A percentile compares a stretch with the other conserved stretches of the same genome.
phyloP scores from a whole-genome alignment of 768 basidiomycete species.

The Suillus placidus region DNA sequence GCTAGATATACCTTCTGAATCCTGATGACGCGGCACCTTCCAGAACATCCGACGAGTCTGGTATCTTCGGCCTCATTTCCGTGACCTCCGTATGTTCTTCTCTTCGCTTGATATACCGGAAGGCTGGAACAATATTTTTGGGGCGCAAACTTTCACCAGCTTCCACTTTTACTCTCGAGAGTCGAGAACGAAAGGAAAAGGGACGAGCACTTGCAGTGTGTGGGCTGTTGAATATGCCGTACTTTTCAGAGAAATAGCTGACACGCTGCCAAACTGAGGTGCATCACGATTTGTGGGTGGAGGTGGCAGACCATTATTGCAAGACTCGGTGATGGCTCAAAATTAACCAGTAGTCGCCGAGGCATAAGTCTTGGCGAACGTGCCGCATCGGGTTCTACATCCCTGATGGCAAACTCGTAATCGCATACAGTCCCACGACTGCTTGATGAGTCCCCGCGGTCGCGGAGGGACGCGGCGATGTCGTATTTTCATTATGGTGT shows the following conservation, averaged over 20 bases:
- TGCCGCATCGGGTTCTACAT: not conserved
- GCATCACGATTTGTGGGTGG: not conserved
- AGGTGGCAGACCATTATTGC: not conserved
- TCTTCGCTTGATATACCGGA: not conserved
- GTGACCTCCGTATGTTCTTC: not conserved
- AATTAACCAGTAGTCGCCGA: not conserved
- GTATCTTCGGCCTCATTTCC: slow-evolving; percentile 1
- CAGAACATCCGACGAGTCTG: not conserved
- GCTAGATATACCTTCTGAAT: not conserved
- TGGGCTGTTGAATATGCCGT: not conserved
- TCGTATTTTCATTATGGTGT: not conserved
- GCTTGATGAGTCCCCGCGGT: not conserved
- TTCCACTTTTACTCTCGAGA: not conserved
- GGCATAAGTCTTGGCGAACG: not conserved
- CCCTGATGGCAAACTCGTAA: not conserved
- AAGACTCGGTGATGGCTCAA: not conserved
- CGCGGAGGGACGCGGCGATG: not conserved
- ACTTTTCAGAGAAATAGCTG: not conserved
- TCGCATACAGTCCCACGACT: not conserved
- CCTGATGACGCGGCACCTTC: not conserved
- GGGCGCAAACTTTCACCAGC: not conserved
- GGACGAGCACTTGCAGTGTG: not conserved
- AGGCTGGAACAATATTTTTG: not conserved
- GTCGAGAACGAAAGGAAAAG: not conserved
- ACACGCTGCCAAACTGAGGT: not conserved